Conservation (phyloP, 768 basidiomycete species). For the Tylopilus subfusipes region DNA sequence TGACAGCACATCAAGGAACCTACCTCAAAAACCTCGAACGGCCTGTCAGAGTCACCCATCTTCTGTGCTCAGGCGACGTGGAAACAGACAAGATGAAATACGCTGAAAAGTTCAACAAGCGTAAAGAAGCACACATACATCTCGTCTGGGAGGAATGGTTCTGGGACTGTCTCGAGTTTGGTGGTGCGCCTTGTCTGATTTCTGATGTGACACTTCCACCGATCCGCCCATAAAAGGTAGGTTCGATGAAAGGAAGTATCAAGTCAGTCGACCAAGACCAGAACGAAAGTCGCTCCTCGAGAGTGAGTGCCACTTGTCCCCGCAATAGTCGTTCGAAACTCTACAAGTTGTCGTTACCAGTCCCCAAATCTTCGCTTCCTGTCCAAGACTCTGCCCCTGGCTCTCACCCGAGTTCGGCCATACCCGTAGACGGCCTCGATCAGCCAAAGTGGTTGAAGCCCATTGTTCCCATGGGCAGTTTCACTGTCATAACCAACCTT, state of each 20-base stretch:
- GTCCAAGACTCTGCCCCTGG: conserved; percentile 15
- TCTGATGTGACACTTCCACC: neutral
- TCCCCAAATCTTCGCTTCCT: conserved; percentile 5
- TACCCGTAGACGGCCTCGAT: conserved; percentile 10
- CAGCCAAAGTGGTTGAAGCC: conserved; percentile 21
- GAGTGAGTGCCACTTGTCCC: conserved; percentile 14
- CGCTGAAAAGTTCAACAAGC: conserved; percentile 68
- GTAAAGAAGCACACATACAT: conserved; percentile 68
- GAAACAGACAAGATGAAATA: conserved; percentile 76
- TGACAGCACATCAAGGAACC: conserved; percentile 58
- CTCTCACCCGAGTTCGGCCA: conserved; percentile 12
- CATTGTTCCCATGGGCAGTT: conserved; percentile 11
- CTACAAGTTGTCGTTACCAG: conserved; percentile 6
- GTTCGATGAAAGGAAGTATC: conserved; percentile 62
- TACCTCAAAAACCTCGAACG: conserved; percentile 77
- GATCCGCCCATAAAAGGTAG: conserved; percentile 39
- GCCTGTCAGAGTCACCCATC: conserved; percentile 78
- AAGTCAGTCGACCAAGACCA: conserved; percentile 57
- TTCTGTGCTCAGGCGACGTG: conserved; percentile 68
- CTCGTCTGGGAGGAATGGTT: conserved; percentile 97
- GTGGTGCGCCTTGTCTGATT: conserved; percentile 41
- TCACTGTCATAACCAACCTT: conserved; percentile 21
- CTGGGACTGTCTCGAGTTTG: conserved; percentile 83
- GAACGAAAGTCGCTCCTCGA: conserved; percentile 41
- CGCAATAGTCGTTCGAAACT: neutral